Conservation (phyloP, 208 protist species). For the Naegleria lovaniensis region DNA sequence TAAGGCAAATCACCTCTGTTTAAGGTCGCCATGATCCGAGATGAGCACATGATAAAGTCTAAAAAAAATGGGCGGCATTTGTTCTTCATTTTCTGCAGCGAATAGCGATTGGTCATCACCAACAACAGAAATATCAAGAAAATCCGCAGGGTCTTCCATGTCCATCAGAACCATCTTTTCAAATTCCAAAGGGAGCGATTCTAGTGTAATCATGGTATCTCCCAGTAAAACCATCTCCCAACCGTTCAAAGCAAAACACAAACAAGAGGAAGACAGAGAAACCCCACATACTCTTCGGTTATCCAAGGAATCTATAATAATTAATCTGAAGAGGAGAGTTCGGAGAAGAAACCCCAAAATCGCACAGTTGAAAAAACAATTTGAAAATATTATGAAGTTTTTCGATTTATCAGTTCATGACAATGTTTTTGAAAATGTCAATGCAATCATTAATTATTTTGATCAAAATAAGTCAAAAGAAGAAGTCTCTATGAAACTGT, state of each 20-base stretch:
- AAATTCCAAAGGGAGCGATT: neutral
- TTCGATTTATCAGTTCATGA: neutral
- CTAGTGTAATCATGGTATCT: neutral
- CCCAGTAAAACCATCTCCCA: neutral
- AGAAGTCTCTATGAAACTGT: neutral
- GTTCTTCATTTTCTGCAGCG: neutral
- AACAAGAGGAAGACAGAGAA: neutral
- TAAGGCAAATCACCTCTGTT: no score
- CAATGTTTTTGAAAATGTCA: neutral
- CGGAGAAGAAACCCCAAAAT: neutral
- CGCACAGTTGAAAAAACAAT: neutral
- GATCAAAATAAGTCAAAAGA: neutral
- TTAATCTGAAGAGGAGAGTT: neutral
- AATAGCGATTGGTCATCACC: neutral
- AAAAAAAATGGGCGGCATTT: neutral
- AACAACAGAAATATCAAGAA: neutral
- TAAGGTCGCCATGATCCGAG: no score
- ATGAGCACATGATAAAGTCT: no score
- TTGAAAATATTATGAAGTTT: neutral
- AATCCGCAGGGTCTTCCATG: neutral
- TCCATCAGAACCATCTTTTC: neutral
- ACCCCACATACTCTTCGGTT: neutral
- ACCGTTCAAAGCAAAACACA: neutral
- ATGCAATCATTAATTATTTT: neutral
- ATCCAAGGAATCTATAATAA: neutral